A percentile compares a stretch with the other conserved stretches of the same genome.
Evolutionary conservation across 2,329 filamentous ascomycete species (phyloP).

Genomic region (Thelonectria discophora): DNA sequence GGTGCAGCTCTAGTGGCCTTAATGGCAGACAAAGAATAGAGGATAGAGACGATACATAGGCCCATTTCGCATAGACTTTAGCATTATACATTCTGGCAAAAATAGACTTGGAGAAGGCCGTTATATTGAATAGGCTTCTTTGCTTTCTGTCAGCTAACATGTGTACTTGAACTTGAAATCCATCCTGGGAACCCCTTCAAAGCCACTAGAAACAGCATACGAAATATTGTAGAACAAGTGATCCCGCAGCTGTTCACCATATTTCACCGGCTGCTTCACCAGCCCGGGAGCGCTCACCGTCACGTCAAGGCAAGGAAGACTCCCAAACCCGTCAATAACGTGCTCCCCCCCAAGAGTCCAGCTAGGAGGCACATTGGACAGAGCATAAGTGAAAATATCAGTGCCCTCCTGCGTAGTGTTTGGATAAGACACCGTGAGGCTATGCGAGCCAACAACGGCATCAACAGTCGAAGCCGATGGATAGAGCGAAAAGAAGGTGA

Average conservation of each 20-base stretch:
- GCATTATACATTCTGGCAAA: neutral
- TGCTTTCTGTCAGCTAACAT: constrained; percentile 23
- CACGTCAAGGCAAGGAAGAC: constrained; percentile 52
- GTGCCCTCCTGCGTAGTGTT: constrained; percentile 52
- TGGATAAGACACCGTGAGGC: constrained; percentile 49
- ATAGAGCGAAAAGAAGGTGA: constrained; percentile 52
- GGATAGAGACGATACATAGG: neutral
- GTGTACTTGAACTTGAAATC: constrained; percentile 46
- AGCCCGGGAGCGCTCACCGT: constrained; percentile 51
- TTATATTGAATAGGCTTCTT: no score
- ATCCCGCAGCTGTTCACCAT: constrained; percentile 50
- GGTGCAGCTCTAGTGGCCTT: constrained; percentile 71
- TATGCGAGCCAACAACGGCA: constrained; percentile 48
- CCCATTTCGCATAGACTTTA: neutral
- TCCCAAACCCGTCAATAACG: constrained; percentile 45
- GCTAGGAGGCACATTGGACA: constrained; percentile 50
- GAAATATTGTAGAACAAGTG: constrained; percentile 58
- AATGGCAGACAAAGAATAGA: neutral
- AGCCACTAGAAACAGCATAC: constrained; percentile 53
- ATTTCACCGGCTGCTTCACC: constrained; percentile 47
- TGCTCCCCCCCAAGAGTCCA: constrained; percentile 48
- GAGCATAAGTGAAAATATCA: constrained; percentile 50
- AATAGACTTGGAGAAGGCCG: no score
- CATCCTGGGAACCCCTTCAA: constrained; percentile 50
- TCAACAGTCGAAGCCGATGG: constrained; percentile 54